Evolutionary conservation across 257 asterid species (phyloP).

Genomic region (Nicotiana undulata): DNA sequence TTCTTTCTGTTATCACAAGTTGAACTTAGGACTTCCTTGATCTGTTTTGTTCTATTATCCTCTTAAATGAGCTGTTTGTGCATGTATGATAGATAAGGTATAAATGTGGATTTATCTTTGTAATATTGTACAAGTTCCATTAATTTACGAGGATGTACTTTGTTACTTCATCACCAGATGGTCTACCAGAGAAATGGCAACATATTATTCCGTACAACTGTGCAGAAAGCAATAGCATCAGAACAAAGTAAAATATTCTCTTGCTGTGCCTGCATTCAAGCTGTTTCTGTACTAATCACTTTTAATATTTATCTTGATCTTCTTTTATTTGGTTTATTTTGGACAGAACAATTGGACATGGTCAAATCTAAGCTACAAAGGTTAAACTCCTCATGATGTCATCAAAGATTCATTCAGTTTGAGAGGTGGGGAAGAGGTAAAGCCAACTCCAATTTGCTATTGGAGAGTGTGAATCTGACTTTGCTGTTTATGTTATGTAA

Average conservation of each 20-base stretch:
- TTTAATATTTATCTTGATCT: not conserved
- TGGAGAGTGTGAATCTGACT: not conserved
- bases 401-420: not conserved
- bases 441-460: not conserved
- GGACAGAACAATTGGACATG: conserved; percentile 59
- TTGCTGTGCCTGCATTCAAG: not conserved
- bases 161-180: conserved; percentile 26
- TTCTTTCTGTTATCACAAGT: not conserved
- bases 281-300: not conserved
- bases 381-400: conserved; percentile 28
- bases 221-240: conserved; percentile 48
- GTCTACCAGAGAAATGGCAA: conserved; percentile 76
- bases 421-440: not conserved
- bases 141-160: not conserved
- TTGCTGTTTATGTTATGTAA: not conserved
- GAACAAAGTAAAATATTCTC: conserved; percentile 55
- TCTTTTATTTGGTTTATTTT: conserved; percentile 1
- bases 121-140: not conserved
- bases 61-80: not conserved
- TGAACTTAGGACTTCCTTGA: not conserved
- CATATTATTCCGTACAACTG: conserved; percentile 56
- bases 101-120: not conserved
- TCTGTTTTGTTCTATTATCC: not conserved
- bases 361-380: conserved; percentile 51
- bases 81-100: not conserved